Conservation (phyloP, 208 protist species). For the Strigomonas oncopelti region DNA sequence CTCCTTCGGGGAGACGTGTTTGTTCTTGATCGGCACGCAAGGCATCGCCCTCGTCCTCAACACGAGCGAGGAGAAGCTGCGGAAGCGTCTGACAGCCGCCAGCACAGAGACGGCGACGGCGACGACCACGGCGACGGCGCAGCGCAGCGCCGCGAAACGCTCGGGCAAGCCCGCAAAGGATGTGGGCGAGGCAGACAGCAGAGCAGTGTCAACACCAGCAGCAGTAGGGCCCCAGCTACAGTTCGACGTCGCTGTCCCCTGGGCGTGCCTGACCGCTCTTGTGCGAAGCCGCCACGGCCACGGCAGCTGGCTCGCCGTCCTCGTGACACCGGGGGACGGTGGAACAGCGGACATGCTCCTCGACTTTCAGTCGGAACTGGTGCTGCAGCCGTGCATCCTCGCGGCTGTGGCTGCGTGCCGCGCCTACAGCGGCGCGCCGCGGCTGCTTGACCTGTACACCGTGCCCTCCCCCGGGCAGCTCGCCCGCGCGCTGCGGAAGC, state of each 20-base stretch:
- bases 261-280: conserved; percentile 38
- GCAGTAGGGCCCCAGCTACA: not conserved
- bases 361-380: conserved; percentile 19
- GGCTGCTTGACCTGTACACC: not conserved
- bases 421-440: not conserved
- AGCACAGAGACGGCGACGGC: too few species aligned
- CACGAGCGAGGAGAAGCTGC: not conserved
- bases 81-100: too few species aligned
- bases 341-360: conserved; percentile 39
- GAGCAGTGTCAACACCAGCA: too few species aligned
- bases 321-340: conserved; percentile 21
- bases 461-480: not conserved
- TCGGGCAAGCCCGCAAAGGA: not conserved
- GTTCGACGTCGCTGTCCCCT: conserved; percentile 26
- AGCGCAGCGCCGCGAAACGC: not conserved
- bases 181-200: too few species aligned
- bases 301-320: conserved; percentile 32
- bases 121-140: too few species aligned
- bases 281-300: conserved; percentile 35
- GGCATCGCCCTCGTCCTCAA: not conserved
- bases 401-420: not conserved
- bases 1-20: not conserved
- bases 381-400: not conserved
- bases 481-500: conserved; percentile 17
- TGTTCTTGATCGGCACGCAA: not conserved